Conservation (phyloP, 345 rosid species). For the Murraya paniculata region DNA sequence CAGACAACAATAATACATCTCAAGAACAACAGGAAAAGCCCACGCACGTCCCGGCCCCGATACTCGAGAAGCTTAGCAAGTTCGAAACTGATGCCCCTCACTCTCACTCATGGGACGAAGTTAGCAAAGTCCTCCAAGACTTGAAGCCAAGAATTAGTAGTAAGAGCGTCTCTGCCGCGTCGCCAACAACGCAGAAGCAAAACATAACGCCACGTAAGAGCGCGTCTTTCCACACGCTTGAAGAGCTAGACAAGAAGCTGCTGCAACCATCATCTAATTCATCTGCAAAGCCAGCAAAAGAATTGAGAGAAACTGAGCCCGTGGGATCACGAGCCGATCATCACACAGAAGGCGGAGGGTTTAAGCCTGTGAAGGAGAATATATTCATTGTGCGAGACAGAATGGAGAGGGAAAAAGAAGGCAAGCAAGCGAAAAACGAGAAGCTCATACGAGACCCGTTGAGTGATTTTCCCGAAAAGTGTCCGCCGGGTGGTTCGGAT, state of each 20-base stretch:
- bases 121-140: slow-evolving; percentile 74
- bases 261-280: too few species aligned
- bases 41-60: slow-evolving; percentile 31
- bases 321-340: slow-evolving; percentile 13
- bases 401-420: slow-evolving; percentile 63
- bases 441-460: slow-evolving; percentile 61
- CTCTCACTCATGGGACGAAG: slow-evolving; percentile 73
- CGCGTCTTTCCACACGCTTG: slow-evolving; percentile 75
- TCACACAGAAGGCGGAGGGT: slow-evolving; percentile 19
- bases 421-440: slow-evolving; percentile 44
- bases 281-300: slow-evolving; percentile 30
- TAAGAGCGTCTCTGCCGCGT: background rate
- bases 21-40: slow-evolving; percentile 40
- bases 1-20: slow-evolving; percentile 8
- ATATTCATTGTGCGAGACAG: slow-evolving; percentile 60
- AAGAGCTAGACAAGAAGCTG: slow-evolving; percentile 64
- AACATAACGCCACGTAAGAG: slow-evolving; percentile 42
- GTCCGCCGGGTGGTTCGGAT: slow-evolving; percentile 73
- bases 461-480: slow-evolving; percentile 63
- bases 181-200: background rate
- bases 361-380: slow-evolving; percentile 63
- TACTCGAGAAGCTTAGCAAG: slow-evolving; percentile 56
- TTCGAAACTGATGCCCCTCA: slow-evolving; percentile 62
- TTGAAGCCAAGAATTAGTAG: slow-evolving; percentile 43
- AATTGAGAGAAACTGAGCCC: slow-evolving; percentile 41